phyloP scores from a whole-genome alignment of 345 rosid species.

The Linum trigynum region DNA sequence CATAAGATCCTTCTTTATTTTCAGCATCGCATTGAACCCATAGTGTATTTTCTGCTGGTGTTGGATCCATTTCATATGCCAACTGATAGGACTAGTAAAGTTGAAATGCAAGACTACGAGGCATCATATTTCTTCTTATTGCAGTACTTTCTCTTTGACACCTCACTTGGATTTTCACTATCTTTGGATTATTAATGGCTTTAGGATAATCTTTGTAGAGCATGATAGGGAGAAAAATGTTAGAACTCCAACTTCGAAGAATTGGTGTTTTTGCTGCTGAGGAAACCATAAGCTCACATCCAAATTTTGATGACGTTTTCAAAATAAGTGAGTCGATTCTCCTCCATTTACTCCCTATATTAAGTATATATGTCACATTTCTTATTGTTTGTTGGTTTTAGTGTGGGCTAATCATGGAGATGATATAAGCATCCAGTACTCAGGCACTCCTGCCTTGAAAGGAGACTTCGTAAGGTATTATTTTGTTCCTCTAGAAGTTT shows the following conservation, averaged over 20 bases:
- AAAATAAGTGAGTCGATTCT: constrained; percentile 61
- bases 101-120: too few relatives aligned
- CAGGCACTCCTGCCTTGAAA: constrained; percentile 96
- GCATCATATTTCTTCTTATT: background rate
- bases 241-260: constrained; percentile 84
- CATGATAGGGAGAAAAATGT: constrained; percentile 83
- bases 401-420: constrained; percentile 99
- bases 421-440: constrained; percentile 91
- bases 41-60: background rate
- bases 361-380: background rate
- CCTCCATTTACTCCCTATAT: background rate
- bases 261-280: constrained; percentile 86
- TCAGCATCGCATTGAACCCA: background rate
- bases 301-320: constrained; percentile 67
- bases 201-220: constrained; percentile 45
- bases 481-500: constrained; percentile 8
- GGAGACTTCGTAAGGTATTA: constrained; percentile 91
- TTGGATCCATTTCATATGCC: background rate
- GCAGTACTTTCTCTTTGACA: background rate
- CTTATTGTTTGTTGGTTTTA: constrained; percentile 18
- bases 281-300: constrained; percentile 76
- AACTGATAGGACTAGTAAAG: too few relatives aligned
- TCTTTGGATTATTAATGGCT: constrained; percentile 9
- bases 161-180: background rate
- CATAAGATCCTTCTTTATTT: background rate